Evolutionary conservation across 2,329 filamentous ascomycete genomes (phyloP).

Genomic region (Penicillium sp.): DNA sequence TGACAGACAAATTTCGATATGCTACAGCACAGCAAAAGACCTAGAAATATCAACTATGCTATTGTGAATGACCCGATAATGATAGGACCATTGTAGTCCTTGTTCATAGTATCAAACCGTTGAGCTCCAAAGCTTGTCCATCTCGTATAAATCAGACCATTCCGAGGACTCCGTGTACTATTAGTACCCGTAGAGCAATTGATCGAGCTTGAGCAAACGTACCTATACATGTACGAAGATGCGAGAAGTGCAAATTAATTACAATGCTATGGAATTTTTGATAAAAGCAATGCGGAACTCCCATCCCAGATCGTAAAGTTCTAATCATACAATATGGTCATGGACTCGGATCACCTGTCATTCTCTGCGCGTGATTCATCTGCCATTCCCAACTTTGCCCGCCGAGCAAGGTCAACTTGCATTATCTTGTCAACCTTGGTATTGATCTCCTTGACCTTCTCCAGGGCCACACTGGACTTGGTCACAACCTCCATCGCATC

Average conservation of each 20-base stretch:
- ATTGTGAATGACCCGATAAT: too few relatives aligned
- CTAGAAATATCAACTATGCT: too few relatives aligned
- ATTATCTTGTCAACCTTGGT: constrained; percentile 67
- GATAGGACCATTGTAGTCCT: too few relatives aligned
- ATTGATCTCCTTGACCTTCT: constrained; percentile 75
- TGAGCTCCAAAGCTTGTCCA: too few relatives aligned
- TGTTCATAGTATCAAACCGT: too few relatives aligned
- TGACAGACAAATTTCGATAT: too few relatives aligned
- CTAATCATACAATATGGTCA: constrained; percentile 18
- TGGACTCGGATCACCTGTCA: constrained; percentile 54
- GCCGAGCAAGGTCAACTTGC: constrained; percentile 65
- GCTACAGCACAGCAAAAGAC: too few relatives aligned
- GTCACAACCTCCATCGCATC: constrained; percentile 73
- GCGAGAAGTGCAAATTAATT: neutral
- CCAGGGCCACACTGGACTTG: constrained; percentile 67
- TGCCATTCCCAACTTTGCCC: constrained; percentile 63
- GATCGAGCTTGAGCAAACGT: too few relatives aligned
- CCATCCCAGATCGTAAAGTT: constrained; percentile 23
- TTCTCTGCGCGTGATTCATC: constrained; percentile 83
- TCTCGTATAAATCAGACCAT: too few relatives aligned
- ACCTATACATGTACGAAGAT: neutral
- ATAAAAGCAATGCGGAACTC: constrained; percentile 14
- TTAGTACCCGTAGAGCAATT: too few relatives aligned
- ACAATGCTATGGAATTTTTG: neutral
- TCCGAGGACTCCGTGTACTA: too few relatives aligned